A percentile compares a stretch with the other conserved stretches of the same genome.
Conservation (phyloP, 352 stramenopile genomes). For the Bremia lactucae region DNA sequence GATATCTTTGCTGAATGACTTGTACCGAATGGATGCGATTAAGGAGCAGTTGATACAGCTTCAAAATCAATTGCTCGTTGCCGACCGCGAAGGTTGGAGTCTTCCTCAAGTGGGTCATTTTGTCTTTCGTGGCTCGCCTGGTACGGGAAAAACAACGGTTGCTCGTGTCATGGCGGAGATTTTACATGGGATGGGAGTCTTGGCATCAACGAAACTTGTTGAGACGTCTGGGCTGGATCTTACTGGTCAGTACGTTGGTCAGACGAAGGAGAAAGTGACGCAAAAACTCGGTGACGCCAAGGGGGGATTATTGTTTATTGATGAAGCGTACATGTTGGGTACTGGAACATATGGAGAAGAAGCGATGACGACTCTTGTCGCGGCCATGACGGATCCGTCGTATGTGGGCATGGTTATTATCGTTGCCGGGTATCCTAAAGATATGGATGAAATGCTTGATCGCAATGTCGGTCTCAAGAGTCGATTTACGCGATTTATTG, state of each 20-base stretch:
- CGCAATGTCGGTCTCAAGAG: constrained; percentile 84
- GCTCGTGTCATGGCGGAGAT: constrained; percentile 88
- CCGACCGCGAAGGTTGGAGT: constrained; percentile 49
- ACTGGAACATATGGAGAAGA: constrained; percentile 76
- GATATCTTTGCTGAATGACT: constrained; percentile 28
- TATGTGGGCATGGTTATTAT: constrained; percentile 85
- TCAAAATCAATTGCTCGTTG: constrained; percentile 49
- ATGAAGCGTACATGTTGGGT: constrained; percentile 88
- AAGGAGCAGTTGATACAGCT: constrained; percentile 42
- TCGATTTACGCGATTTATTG: constrained; percentile 81
- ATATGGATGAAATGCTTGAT: constrained; percentile 86
- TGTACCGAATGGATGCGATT: constrained; percentile 59
- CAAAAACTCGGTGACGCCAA: constrained; percentile 82
- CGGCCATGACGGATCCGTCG: constrained; percentile 77
- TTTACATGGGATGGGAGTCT: constrained; percentile 86
- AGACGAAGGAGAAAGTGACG: constrained; percentile 85
- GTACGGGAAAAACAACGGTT: constrained; percentile 86
- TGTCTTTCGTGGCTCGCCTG: constrained; percentile 81
- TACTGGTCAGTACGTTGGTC: constrained; percentile 79
- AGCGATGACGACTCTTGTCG: constrained; percentile 84
- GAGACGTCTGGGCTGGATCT: constrained; percentile 82
- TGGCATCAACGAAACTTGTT: constrained; percentile 88
- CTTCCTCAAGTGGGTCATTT: constrained; percentile 66
- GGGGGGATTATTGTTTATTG: constrained; percentile 89
- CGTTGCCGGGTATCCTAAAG: constrained; percentile 80